phyloP scores from a whole-genome alignment of 169 alveolate genomes.

The Eimeria falciformis region DNA sequence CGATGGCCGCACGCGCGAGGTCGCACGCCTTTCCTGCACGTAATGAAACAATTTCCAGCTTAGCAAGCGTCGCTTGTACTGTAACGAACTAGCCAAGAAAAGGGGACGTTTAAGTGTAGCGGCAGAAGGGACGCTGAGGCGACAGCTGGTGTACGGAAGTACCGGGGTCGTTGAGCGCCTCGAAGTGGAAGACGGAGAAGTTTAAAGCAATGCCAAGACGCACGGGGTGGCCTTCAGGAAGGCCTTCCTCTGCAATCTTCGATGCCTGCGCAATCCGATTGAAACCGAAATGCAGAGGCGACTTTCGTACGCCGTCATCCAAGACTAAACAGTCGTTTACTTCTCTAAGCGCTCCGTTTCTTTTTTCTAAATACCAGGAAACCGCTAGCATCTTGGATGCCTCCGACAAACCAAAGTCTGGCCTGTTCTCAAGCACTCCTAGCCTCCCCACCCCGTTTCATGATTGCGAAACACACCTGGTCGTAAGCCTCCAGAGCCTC shows the following conservation, averaged over 20 bases:
- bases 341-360: too few relatives aligned
- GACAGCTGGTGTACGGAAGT: neutral
- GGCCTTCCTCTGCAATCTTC: slow-evolving; percentile 93
- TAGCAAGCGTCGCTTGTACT: too few relatives aligned
- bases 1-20: slow-evolving; percentile 95
- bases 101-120: too few relatives aligned
- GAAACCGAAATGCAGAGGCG: too few relatives aligned
- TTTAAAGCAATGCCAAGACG: slow-evolving; percentile 96
- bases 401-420: neutral
- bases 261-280: slow-evolving; percentile 90
- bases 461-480: slow-evolving; percentile 71
- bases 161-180: slow-evolving; percentile 94
- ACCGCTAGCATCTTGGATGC: too few relatives aligned
- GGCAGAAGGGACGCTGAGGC: neutral
- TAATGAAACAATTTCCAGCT: too few relatives aligned
- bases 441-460: neutral
- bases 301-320: neutral
- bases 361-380: neutral
- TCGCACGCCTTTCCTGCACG: slow-evolving; percentile 95
- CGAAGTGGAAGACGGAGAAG: slow-evolving; percentile 97
- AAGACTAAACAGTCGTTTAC: neutral
- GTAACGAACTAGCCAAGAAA: too few relatives aligned
- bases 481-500: slow-evolving; percentile 96
- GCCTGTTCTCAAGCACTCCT: neutral
- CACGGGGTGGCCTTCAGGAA: slow-evolving; percentile 96